Percentiles rank a stretch among this genome's conserved stretches.
Evolutionary conservation across 2,329 filamentous ascomycete species (phyloP).

Genomic region (Stachybotrys echinatus): DNA sequence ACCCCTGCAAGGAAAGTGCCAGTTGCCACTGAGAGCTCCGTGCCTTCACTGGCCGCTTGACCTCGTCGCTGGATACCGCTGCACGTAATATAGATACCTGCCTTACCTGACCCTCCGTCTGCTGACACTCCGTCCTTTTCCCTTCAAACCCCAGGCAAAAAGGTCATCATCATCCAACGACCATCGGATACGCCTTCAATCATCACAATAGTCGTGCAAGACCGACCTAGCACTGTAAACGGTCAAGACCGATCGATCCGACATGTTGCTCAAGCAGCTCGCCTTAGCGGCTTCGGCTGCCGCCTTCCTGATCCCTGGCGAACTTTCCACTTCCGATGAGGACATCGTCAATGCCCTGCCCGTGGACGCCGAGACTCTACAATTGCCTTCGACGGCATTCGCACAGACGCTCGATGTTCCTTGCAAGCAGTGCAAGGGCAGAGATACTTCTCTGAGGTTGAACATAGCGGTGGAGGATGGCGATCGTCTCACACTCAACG

Average conservation of each 20-base stretch:
- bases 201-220: not conserved
- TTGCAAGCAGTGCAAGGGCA: constrained; percentile 49
- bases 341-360: constrained; percentile 36
- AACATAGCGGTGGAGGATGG: constrained; percentile 46
- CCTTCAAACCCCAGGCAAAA: not conserved
- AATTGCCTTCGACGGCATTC: constrained; percentile 26
- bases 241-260: not conserved
- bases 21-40: not conserved
- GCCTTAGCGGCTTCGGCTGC: constrained; percentile 26
- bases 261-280: constrained; percentile 27
- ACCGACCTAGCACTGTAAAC: not conserved
- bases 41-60: not conserved
- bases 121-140: not conserved
- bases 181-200: no score
- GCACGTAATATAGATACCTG: not conserved
- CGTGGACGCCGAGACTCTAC: constrained; percentile 27
- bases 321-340: constrained; percentile 32
- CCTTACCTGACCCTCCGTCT: not conserved
- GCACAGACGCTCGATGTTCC: constrained; percentile 40
- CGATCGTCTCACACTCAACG: constrained; percentile 52
- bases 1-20: not conserved
- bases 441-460: constrained; percentile 42
- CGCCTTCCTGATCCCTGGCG: constrained; percentile 50
- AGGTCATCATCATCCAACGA: no score
- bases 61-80: no score